These are phyloP conservation scores for Yarrowia osloensis DNA, from an alignment of 805 yeast genomes.

Conservation along the genomic window DNA sequence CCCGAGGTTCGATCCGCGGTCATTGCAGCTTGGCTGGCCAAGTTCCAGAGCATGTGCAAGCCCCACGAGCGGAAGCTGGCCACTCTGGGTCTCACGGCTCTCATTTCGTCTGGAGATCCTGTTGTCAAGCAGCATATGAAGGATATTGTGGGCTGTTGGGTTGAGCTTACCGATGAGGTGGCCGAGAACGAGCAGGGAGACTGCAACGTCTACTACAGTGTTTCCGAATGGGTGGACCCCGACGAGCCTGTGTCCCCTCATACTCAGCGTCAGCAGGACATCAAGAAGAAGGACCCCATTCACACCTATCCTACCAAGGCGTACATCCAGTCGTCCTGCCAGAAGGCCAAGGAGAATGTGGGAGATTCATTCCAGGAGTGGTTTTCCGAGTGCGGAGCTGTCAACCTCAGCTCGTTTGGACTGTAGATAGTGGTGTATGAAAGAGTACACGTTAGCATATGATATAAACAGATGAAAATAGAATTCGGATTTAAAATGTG, in stretches of 20 bases:
- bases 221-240: slow-evolving; percentile 33
- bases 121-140: slow-evolving; percentile 41
- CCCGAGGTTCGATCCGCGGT: slow-evolving; percentile 3
- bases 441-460: not conserved
- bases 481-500: not conserved
- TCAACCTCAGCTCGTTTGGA: slow-evolving; percentile 27
- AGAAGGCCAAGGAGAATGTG: slow-evolving; percentile 13
- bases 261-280: slow-evolving; percentile 19
- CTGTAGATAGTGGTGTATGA: slow-evolving; percentile 17
- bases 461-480: not conserved
- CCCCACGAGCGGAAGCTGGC: slow-evolving; percentile 74
- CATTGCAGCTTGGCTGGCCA: slow-evolving; percentile 39
- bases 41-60: slow-evolving; percentile 60
- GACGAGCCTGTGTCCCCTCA: slow-evolving; percentile 16
- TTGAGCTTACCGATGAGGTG: slow-evolving; percentile 68
- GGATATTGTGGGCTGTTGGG: slow-evolving; percentile 49
- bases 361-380: slow-evolving; percentile 29
- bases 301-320: slow-evolving; percentile 28
- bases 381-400: slow-evolving; percentile 22
- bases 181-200: slow-evolving; percentile 63
- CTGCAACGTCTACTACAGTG: slow-evolving; percentile 36
- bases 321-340: slow-evolving; percentile 23
- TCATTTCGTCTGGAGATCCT: slow-evolving; percentile 47
- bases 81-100: slow-evolving; percentile 59
- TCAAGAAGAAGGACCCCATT: slow-evolving; percentile 29